phyloP scores from a whole-genome alignment of 768 basidiomycete species.

The Cystobasidiopsis lactophilus region DNA sequence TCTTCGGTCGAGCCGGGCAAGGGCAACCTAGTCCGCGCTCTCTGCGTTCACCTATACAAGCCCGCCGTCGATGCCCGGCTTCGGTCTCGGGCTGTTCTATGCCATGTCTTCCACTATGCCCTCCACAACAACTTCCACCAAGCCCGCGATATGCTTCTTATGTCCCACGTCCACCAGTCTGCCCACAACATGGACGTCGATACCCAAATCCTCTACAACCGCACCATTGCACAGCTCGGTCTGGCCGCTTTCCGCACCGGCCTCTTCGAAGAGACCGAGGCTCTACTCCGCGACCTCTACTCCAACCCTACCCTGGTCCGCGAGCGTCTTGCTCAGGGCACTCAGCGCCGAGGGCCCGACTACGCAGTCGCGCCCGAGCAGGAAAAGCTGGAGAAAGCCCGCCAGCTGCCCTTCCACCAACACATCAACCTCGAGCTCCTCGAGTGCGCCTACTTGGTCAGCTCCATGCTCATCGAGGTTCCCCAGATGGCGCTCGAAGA shows the following conservation, averaged over 20 bases:
- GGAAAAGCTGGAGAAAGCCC: conserved; percentile 83
- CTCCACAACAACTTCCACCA: conserved; percentile 91
- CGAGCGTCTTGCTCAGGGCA: conserved; percentile 87
- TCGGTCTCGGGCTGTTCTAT: conserved; percentile 88
- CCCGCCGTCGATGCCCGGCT: conserved; percentile 61
- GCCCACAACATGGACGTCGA: conserved; percentile 88
- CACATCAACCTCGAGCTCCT: conserved; percentile 96
- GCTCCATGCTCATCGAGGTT: conserved; percentile 96
- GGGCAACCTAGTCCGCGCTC: conserved; percentile 49
- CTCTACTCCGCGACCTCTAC: conserved; percentile 83
- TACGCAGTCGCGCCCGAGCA: conserved; percentile 66
- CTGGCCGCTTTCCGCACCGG: conserved; percentile 91
- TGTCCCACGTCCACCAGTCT: conserved; percentile 96
- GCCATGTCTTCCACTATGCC: conserved; percentile 92
- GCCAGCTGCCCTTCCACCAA: conserved; percentile 97
- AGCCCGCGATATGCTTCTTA: conserved; percentile 89
- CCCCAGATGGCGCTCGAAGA: conserved; percentile 47
- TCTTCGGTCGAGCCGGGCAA: conserved; percentile 1
- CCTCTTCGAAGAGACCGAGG: conserved; percentile 77
- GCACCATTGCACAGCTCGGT: conserved; percentile 88
- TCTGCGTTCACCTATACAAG: conserved; percentile 83
- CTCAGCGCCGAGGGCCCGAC: conserved; percentile 51
- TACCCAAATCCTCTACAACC: conserved; percentile 94
- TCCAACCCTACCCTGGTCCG: conserved; percentile 76
- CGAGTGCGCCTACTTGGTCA: conserved; percentile 91